Evolutionary conservation across 2,329 filamentous ascomycete species (phyloP).

Genomic region (Colletotrichum sublineola): DNA sequence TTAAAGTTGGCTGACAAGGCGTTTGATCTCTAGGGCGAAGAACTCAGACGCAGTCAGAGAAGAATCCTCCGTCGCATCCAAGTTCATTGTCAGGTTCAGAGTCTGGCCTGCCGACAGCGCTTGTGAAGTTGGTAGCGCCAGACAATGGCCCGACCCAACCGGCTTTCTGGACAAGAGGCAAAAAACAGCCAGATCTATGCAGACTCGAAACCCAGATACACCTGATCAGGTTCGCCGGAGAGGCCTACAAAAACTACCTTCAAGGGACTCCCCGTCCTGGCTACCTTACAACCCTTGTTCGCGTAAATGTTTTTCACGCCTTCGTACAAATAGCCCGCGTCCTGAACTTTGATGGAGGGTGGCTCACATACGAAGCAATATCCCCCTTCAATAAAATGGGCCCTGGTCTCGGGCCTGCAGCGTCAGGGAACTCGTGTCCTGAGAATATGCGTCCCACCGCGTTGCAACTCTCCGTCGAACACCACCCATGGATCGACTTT

Average conservation of each 20-base stretch:
- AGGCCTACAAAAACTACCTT: slow-evolving; percentile 25
- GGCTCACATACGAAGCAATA: slow-evolving; percentile 43
- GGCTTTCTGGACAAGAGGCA: background rate
- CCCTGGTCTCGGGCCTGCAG: slow-evolving; percentile 22
- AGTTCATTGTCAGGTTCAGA: background rate
- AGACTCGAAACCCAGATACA: background rate
- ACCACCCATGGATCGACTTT: slow-evolving; percentile 53
- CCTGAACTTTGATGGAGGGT: slow-evolving; percentile 30
- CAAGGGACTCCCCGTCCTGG: background rate
- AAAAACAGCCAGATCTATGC: background rate
- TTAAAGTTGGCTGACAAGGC: background rate
- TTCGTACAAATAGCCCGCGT: slow-evolving; percentile 34
- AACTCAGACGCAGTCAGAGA: background rate
- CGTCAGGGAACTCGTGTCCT: slow-evolving; percentile 17
- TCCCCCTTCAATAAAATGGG: slow-evolving; percentile 43
- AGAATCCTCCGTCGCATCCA: background rate
- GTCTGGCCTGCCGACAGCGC: no score
- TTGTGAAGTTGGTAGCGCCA: background rate
- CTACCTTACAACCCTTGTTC: slow-evolving; percentile 38
- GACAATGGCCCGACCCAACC: background rate
- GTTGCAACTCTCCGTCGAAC: slow-evolving; percentile 46
- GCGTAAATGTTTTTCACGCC: slow-evolving; percentile 43
- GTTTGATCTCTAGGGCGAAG: background rate
- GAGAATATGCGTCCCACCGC: slow-evolving; percentile 47
- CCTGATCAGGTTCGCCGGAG: slow-evolving; percentile 27